A percentile compares a stretch with the other conserved stretches of the same genome.
Evolutionary conservation across 129 eudicot genomes (phyloP).

Genomic region (Erigeron canadensis): DNA sequence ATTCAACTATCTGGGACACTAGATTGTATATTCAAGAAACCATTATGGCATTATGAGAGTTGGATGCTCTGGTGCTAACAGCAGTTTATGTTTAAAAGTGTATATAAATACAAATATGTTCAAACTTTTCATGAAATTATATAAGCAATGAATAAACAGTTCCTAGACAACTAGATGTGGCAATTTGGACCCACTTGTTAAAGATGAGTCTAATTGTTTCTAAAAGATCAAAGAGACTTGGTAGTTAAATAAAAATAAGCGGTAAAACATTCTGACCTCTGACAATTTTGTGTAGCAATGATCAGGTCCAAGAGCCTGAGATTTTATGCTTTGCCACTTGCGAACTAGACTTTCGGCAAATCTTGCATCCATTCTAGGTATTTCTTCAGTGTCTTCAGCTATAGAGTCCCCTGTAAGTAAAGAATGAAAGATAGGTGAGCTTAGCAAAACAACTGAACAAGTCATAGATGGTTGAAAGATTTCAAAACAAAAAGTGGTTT

Average conservation of each 20-base stretch:
- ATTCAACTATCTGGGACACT: background rate
- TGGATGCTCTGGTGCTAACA: background rate
- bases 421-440: background rate
- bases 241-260: background rate
- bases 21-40: background rate
- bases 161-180: background rate
- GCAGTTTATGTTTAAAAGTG: background rate
- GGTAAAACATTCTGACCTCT: conserved; percentile 52
- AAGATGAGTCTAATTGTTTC: background rate
- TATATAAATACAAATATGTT: background rate
- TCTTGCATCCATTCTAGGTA: conserved; percentile 91
- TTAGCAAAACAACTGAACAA: background rate
- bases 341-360: conserved; percentile 82
- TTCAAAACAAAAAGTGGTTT: background rate
- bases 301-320: conserved; percentile 90
- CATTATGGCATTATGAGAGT: background rate
- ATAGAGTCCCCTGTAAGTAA: conserved; percentile 42
- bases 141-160: background rate
- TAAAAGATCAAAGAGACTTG: background rate
- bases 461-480: background rate
- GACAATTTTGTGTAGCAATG: conserved; percentile 62
- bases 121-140: background rate
- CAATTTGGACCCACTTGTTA: background rate
- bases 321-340: conserved; percentile 86
- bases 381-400: conserved; percentile 53